Base-by-base conservation (phyloP, 2,329 filamentous ascomycete species). In the Aspergillus pseudoterreus region DNA sequence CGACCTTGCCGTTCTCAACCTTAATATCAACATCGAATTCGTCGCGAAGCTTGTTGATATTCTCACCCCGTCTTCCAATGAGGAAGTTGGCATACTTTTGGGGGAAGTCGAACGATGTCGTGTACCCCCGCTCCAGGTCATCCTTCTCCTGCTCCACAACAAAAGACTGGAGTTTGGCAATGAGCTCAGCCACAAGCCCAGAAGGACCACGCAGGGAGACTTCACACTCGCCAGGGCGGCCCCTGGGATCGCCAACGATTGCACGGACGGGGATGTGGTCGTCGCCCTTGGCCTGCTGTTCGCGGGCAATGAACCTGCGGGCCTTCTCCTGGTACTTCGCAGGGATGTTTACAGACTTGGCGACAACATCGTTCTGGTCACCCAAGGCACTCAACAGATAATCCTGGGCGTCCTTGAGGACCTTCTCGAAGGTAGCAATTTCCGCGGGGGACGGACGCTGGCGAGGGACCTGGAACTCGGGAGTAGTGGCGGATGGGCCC, bases 51-150 rank as follows among this genome's bases (percentile, higher is more conserved):
- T 84, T 83, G 66, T 83, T 84, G 69, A 87, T 86, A 68, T 86
- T 87, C 62, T 85, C 82, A 47, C 84, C 84, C 36, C 79, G 78
- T 64, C 81, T 82, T 53, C 84, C 84, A 55, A 88, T 86, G 21
- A 88, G 81, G 68, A 95, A 87, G 71, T 96, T 96, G 57, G 92
- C 91, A 66, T 85, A 95, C 73, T 96, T 95, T 68, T 96, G 89
- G 6, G 92, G 92, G 76, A 96, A 99, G 57, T 96, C 90, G 60
- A 97, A 97, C 22, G 82, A 84, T 53, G 89, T 77, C 2, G 84
- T 91, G 73, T 92, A 95, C 42, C 90, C 91, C 53, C 92, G 88
- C 74, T 97, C 92, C 67, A 94, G 88, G 72, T 97, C 92, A 55
- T 97, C 92, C 69, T 90, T 82, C 75, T 92, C 88, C 72, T 95